phyloP scores from a whole-genome alignment of 257 asterid species.

The Haberlea rhodopensis region DNA sequence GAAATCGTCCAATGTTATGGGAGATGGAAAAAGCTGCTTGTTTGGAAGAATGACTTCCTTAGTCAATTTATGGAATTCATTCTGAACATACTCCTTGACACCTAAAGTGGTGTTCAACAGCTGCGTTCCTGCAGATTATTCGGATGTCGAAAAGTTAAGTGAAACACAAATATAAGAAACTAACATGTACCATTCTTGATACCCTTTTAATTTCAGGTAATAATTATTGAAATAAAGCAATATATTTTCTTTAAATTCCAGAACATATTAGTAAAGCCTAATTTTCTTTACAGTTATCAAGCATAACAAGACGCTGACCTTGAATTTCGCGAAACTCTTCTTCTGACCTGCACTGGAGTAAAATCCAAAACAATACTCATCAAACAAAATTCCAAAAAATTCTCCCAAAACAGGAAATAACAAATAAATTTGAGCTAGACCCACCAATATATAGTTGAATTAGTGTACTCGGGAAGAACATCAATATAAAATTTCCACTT shows the following conservation, averaged over 20 bases:
- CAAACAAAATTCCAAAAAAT: slow-evolving; percentile 24
- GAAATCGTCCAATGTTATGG: slow-evolving; percentile 77
- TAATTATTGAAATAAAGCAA: not conserved
- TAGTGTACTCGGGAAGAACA: slow-evolving; percentile 65
- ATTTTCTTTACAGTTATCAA: not conserved
- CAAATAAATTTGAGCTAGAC: slow-evolving; percentile 33
- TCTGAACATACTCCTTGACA: slow-evolving; percentile 78
- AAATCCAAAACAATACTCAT: slow-evolving; percentile 41
- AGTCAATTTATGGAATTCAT: slow-evolving; percentile 64
- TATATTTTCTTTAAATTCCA: not conserved
- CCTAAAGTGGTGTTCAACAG: slow-evolving; percentile 79
- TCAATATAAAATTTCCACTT: slow-evolving; percentile 69
- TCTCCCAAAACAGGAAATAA: not conserved
- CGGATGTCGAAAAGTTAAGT: not conserved
- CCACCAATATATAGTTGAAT: slow-evolving; percentile 93
- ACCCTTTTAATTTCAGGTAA: not conserved
- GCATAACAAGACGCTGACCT: slow-evolving; percentile 43
- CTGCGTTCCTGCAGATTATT: slow-evolving; percentile 66
- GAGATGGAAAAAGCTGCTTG: slow-evolving; percentile 71
- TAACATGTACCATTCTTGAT: not conserved
- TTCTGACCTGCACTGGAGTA: slow-evolving; percentile 98
- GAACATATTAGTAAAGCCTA: not conserved
- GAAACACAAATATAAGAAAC: not conserved
- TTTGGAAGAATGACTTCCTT: slow-evolving; percentile 73
- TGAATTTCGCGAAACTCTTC: slow-evolving; percentile 97